phyloP scores from a whole-genome alignment of 768 basidiomycete genomes.

The Pleurotus eryngii region DNA sequence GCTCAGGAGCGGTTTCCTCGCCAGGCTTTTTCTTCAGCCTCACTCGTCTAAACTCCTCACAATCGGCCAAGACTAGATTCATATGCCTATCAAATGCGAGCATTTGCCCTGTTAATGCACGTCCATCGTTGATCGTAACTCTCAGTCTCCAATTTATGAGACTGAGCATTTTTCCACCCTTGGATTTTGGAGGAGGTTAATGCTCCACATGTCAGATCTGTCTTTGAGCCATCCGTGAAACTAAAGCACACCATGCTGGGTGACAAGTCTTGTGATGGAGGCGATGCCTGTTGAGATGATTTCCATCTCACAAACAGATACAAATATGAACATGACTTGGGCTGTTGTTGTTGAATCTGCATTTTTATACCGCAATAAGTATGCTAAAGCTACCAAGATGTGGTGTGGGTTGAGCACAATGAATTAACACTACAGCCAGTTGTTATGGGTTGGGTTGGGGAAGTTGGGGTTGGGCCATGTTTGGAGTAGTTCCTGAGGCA shows the following conservation, averaged over 20 bases:
- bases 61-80: slow-evolving; percentile 98
- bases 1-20: slow-evolving; percentile 71
- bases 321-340: too few species aligned
- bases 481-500: too few species aligned
- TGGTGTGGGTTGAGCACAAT: too few species aligned
- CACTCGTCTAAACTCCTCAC: slow-evolving; percentile 94
- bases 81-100: slow-evolving; percentile 99
- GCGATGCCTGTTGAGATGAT: slow-evolving; percentile 4
- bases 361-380: too few species aligned
- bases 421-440: too few species aligned
- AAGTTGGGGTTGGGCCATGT: too few species aligned
- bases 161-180: slow-evolving; percentile 96
- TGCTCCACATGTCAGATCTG: slow-evolving; percentile 8
- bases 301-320: not conserved
- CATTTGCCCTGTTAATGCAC: slow-evolving; percentile 95
- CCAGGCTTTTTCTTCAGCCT: slow-evolving; percentile 89
- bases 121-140: slow-evolving; percentile 96
- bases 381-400: too few species aligned
- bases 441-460: too few species aligned
- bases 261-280: slow-evolving; percentile 13
- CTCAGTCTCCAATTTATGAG: slow-evolving; percentile 98
- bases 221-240: not conserved
- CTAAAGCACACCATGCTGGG: slow-evolving; percentile 52
- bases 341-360: too few species aligned
- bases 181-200: slow-evolving; percentile 93